Percentiles rank a stretch among this genome's conserved stretches.
Conservation (phyloP, 768 basidiomycete genomes). For the Xanthoconium stramineum region DNA sequence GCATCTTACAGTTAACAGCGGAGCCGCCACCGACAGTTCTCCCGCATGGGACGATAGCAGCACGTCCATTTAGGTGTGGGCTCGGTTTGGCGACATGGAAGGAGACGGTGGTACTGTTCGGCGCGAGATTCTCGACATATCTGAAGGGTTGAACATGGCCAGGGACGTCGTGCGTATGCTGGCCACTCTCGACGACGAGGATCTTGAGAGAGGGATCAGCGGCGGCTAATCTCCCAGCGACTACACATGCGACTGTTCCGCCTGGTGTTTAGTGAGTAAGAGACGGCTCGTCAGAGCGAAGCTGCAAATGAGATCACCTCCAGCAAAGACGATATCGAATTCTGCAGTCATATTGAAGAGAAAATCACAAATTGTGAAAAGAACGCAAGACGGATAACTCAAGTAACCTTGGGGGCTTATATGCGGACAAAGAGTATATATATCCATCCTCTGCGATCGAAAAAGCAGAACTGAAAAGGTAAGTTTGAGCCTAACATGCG, state of each 20-base stretch:
- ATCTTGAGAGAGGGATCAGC: constrained; percentile 55
- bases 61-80: constrained; percentile 44
- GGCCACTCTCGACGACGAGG: constrained; percentile 59
- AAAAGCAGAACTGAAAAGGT: no score
- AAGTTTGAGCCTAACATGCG: no score
- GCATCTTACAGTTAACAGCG: constrained; percentile 50
- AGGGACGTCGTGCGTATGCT: constrained; percentile 43
- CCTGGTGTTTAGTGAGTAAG: constrained; percentile 18
- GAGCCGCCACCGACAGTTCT: constrained; percentile 63
- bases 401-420: no score
- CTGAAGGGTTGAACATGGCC: constrained; percentile 54
- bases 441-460: no score
- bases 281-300: not conserved
- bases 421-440: no score
- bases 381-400: not conserved
- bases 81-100: constrained; percentile 39
- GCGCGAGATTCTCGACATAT: constrained; percentile 41
- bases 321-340: constrained; percentile 57
- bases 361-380: not conserved
- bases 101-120: constrained; percentile 41
- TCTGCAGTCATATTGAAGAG: constrained; percentile 1
- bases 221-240: constrained; percentile 48
- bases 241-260: constrained; percentile 55
- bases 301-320: constrained; percentile 36
- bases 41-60: constrained; percentile 41